Conservation (phyloP, 2,329 filamentous ascomycete genomes). For the Scortechinia acanthostroma region DNA sequence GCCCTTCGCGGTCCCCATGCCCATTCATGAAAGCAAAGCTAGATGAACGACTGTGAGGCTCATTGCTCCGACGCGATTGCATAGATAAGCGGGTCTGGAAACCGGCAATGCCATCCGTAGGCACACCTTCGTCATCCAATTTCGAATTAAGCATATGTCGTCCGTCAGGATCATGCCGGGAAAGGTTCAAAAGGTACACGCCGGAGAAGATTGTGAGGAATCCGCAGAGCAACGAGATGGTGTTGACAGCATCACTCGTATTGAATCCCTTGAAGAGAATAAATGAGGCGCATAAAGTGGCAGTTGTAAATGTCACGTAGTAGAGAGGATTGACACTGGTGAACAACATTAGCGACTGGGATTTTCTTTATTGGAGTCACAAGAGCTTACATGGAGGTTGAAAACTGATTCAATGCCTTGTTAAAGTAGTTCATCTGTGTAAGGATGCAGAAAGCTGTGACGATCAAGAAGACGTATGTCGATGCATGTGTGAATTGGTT, state of each 20-base stretch:
- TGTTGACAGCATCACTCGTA: constrained; percentile 63
- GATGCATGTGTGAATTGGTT: constrained; percentile 94
- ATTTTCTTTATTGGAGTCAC: constrained; percentile 1
- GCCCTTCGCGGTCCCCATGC: constrained; percentile 38
- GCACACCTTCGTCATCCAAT: constrained; percentile 45
- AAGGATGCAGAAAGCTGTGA: constrained; percentile 85
- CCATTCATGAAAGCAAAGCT: constrained; percentile 30
- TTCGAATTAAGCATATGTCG: constrained; percentile 34
- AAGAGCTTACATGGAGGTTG: constrained; percentile 79
- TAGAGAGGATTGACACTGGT: constrained; percentile 81
- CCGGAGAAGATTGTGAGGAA: constrained; percentile 68
- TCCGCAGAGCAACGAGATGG: constrained; percentile 66
- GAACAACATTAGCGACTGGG: constrained; percentile 13
- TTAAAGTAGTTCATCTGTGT: constrained; percentile 99
- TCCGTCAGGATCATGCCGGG: constrained; percentile 56
- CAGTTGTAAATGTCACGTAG: constrained; percentile 68
- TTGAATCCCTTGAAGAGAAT: constrained; percentile 69
- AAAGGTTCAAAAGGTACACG: constrained; percentile 65
- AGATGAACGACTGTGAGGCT: constrained; percentile 33
- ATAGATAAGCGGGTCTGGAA: constrained; percentile 53
- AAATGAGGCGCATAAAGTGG: constrained; percentile 62
- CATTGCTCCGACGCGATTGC: constrained; percentile 46
- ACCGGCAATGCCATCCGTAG: constrained; percentile 52
- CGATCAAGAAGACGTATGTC: constrained; percentile 94
- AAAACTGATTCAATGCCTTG: constrained; percentile 93